These are phyloP conservation scores for cucumber (Cucumis sativus) DNA, from an alignment of 306 rosid genomes.

Conservation along the genomic window Cucumber_9930_V3 NC_026660.2:9428001-9428500, in stretches of 20 bases:
- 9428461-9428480: constrained; percentile 37
- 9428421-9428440: constrained; percentile 32
- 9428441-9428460: constrained; percentile 22
- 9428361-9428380: constrained; percentile 23
- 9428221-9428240: neutral
- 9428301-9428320: neutral
- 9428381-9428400: constrained; percentile 19
- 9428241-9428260: neutral
- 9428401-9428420: constrained; percentile 23
- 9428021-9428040: constrained; percentile 84
- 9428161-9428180: neutral
- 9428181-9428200: neutral
- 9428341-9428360: constrained; percentile 15
- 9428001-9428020: constrained; percentile 64
- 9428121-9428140: neutral
- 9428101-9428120: constrained; percentile 79
- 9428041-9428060: constrained; percentile 79
- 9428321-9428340: constrained; percentile 10
- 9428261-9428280: neutral
- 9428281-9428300: neutral
- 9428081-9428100: constrained; percentile 78
- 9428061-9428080: constrained; percentile 65
- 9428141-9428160: neutral
- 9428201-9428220: neutral
- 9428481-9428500: constrained; percentile 34